These are phyloP conservation scores for Scenedesmus sp. DNA, from an alignment of 163 green algal species.

Conservation along the genomic window DNA sequence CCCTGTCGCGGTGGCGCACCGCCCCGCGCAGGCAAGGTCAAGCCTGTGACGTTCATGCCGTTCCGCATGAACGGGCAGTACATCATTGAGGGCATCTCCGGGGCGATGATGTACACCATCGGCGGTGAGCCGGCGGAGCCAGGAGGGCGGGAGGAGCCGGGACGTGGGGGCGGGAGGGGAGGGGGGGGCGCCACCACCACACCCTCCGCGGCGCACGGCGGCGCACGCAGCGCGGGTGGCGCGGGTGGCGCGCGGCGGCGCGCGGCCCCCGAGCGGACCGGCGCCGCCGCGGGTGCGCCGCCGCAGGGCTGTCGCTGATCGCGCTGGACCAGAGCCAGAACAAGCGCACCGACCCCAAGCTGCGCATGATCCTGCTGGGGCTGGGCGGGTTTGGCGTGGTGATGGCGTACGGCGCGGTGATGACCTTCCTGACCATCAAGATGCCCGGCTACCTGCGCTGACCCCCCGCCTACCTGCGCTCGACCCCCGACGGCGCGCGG, in stretches of 20 bases:
- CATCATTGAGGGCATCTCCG: conserved; percentile 60
- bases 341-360: conserved; percentile 12
- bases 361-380: conserved; percentile 2
- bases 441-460: conserved; percentile 42
- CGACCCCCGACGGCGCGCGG: no score
- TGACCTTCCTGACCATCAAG: conserved; percentile 43
- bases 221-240: no score
- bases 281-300: background rate
- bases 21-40: conserved; percentile 51
- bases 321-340: conserved; percentile 27
- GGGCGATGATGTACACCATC: conserved; percentile 62
- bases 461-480: no score
- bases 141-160: no score
- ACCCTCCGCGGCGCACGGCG: no score
- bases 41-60: conserved; percentile 60
- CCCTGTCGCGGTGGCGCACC: no score
- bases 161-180: no score
- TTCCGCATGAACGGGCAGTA: conserved; percentile 64
- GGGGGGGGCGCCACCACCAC: no score
- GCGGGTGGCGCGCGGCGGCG: no score
- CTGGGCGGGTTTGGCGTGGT: conserved; percentile 14
- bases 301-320: conserved; percentile 39
- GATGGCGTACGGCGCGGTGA: conserved; percentile 17
- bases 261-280: no score
- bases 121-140: conserved; percentile 52